Conservation (phyloP, 768 basidiomycete species). For the Tricholoma hemisulphureum region DNA sequence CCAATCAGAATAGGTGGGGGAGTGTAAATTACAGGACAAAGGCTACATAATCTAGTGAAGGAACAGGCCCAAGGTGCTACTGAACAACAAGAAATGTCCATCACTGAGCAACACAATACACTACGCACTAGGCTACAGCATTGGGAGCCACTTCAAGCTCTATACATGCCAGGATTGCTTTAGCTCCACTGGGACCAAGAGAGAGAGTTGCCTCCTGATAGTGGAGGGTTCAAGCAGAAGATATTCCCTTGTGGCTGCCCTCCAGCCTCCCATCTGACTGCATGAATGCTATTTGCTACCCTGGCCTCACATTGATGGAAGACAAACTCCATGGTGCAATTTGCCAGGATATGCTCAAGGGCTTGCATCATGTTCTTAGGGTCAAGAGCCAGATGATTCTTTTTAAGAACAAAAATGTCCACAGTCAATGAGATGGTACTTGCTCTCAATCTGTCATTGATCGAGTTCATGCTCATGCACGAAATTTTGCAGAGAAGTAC, state of each 20-base stretch:
- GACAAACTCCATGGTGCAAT: constrained; percentile 19
- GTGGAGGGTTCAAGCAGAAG: constrained; percentile 5
- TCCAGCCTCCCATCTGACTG: constrained; percentile 5
- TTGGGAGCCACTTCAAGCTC: background rate
- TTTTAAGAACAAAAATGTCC: constrained; percentile 22
- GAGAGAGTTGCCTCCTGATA: background rate
- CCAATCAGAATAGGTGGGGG: too few species aligned
- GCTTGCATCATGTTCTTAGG: constrained; percentile 16
- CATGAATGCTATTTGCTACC: constrained; percentile 1
- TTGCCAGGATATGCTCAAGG: constrained; percentile 17
- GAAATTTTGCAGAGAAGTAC: constrained; percentile 1
- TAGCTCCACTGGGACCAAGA: background rate
- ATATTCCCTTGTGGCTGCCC: constrained; percentile 14
- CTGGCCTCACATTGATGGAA: constrained; percentile 16
- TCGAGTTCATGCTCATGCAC: constrained; percentile 1
- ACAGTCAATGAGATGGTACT: constrained; percentile 21
- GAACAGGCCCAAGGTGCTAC: background rate
- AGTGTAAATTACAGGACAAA: too few species aligned
- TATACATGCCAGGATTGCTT: background rate
- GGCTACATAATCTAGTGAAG: background rate
- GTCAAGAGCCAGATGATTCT: constrained; percentile 19
- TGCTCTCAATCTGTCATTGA: constrained; percentile 21
- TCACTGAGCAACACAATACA: background rate
- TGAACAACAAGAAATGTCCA: background rate
- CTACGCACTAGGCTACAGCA: background rate